Conservation (phyloP, 176 grass and related monocot genomes). For the Hordeum marinum region DNA sequence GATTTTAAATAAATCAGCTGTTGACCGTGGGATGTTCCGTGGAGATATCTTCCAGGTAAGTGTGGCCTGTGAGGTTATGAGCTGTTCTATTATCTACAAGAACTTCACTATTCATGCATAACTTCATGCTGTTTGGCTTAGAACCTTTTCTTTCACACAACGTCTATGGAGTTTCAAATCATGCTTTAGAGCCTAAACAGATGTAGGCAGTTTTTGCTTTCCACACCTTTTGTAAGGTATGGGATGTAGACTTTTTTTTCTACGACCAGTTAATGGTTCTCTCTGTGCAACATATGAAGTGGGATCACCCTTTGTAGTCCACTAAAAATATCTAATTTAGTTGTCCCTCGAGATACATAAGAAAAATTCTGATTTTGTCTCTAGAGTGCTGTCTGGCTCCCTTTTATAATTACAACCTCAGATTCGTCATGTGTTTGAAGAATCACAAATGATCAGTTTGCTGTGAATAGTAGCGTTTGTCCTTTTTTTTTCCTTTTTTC, state of each 20-base stretch:
- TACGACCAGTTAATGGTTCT: neutral
- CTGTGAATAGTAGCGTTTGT: neutral
- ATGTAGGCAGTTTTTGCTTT: neutral
- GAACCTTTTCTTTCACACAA: neutral
- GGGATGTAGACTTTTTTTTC: neutral
- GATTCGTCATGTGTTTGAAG: neutral
- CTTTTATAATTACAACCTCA: neutral
- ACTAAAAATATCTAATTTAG: neutral
- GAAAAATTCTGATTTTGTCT: neutral
- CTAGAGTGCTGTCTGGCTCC: neutral
- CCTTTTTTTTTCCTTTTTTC: neutral
- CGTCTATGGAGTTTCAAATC: neutral
- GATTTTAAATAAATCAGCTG: constrained; percentile 97
- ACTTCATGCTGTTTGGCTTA: neutral
- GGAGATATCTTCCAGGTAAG: constrained; percentile 90
- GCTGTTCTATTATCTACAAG: neutral
- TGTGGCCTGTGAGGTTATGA: neutral
- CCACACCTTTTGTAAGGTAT: neutral
- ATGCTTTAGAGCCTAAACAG: constrained; percentile 1
- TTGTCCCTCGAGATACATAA: neutral
- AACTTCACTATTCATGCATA: neutral
- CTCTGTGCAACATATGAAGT: neutral
- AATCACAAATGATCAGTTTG: neutral
- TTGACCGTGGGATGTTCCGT: constrained; percentile 87
- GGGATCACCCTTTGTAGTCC: neutral